These are phyloP conservation scores for Lolium rigidum DNA, from an alignment of 176 grass and related monocot species.

Conservation along the genomic window DNA sequence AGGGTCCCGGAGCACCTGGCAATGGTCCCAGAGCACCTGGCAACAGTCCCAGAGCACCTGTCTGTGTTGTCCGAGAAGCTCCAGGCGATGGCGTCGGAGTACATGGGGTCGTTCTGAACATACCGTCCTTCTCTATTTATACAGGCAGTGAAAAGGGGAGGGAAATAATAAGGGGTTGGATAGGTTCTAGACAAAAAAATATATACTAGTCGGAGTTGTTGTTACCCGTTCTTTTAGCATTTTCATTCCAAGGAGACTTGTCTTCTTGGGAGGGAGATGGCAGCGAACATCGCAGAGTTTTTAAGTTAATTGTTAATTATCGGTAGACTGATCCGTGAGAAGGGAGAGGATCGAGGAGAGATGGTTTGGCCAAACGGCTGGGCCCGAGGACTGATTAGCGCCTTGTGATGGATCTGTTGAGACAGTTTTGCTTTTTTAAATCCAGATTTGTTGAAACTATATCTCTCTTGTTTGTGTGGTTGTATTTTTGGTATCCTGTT, in stretches of 20 bases:
- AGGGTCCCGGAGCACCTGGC: constrained; percentile 48
- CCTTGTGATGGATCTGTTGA: constrained; percentile 35
- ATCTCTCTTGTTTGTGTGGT: neutral
- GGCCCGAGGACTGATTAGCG: constrained; percentile 37
- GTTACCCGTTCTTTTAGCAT: constrained; percentile 25
- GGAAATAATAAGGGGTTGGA: constrained; percentile 47
- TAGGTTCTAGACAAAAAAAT: constrained; percentile 54
- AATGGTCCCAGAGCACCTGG: constrained; percentile 35
- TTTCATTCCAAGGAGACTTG: constrained; percentile 10
- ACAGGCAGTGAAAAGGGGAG: constrained; percentile 33
- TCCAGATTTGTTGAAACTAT: neutral
- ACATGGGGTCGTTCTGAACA: neutral
- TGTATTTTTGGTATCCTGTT: neutral
- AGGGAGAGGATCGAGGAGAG: constrained; percentile 20
- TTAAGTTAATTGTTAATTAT: constrained; percentile 21
- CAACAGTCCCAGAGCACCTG: neutral
- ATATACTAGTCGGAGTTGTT: constrained; percentile 39
- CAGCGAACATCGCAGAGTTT: constrained; percentile 46
- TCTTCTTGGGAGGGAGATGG: constrained; percentile 23
- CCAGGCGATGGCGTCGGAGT: neutral
- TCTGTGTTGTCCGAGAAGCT: neutral
- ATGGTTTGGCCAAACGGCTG: constrained; percentile 52
- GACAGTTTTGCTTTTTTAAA: constrained; percentile 53
- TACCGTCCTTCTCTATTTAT: neutral
- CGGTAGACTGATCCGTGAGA: constrained; percentile 49